These are phyloP conservation scores for Pogostemon cablin DNA, from an alignment of 257 asterid species.

Conservation along the genomic window DNA sequence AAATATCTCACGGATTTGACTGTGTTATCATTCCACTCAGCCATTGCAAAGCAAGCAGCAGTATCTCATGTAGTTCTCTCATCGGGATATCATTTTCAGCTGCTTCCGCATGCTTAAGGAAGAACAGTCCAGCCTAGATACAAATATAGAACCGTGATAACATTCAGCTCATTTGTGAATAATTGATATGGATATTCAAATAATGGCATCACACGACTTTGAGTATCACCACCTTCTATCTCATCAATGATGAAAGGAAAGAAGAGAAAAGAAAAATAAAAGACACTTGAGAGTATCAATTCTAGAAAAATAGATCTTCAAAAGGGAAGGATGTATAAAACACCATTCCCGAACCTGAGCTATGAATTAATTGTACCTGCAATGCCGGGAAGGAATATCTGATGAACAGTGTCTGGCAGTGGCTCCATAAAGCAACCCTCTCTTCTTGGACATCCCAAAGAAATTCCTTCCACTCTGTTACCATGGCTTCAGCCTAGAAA, in stretches of 20 bases:
- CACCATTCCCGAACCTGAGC: slow-evolving; percentile 29
- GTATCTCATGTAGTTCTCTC: slow-evolving; percentile 84
- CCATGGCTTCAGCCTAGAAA: slow-evolving; percentile 97
- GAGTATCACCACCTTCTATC: slow-evolving; percentile 11
- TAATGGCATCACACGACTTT: slow-evolving; percentile 18
- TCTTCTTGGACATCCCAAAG: slow-evolving; percentile 99
- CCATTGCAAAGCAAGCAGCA: slow-evolving; percentile 94
- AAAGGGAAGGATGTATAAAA: slow-evolving; percentile 13
- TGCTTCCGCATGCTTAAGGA: slow-evolving; percentile 90
- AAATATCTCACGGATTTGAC: slow-evolving; percentile 72
- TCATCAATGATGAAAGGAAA: slow-evolving; percentile 16
- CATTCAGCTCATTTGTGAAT: slow-evolving; percentile 25
- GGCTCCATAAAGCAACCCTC: slow-evolving; percentile 96
- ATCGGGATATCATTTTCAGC: slow-evolving; percentile 89
- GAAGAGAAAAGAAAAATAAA: slow-evolving; percentile 1
- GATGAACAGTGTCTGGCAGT: slow-evolving; percentile 91
- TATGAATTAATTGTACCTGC: slow-evolving; percentile 57
- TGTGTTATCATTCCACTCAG: slow-evolving; percentile 85
- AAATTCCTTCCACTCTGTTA: slow-evolving; percentile 95
- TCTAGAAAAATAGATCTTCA: slow-evolving; percentile 18
- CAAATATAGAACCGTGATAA: slow-evolving; percentile 31
- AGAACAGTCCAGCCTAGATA: slow-evolving; percentile 84
- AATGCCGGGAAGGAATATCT: slow-evolving; percentile 84
- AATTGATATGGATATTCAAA: slow-evolving; percentile 27
- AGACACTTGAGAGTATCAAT: slow-evolving; percentile 20